Conservation (phyloP, 2,329 filamentous ascomycete species). For the Microsporum ferrugineum region DNA sequence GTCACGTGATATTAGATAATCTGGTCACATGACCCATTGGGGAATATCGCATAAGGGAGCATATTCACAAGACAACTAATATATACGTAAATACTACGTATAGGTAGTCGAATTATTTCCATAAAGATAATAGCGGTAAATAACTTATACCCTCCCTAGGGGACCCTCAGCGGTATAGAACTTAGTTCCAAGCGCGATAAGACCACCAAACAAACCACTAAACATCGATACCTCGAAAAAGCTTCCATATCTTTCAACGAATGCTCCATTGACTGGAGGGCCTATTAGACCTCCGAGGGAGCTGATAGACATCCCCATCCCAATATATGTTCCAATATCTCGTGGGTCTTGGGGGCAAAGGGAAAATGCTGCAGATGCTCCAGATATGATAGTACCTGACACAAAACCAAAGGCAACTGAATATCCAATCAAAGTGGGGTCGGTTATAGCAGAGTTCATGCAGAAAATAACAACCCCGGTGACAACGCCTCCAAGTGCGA, state of each 20-base stretch:
- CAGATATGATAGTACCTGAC: constrained; percentile 32
- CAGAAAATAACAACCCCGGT: constrained; percentile 23
- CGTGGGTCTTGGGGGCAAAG: constrained; percentile 3
- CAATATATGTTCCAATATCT: constrained; percentile 9
- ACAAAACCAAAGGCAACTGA: constrained; percentile 40
- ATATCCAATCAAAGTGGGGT: constrained; percentile 31
- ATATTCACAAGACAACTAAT: too few relatives aligned
- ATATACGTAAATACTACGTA: too few relatives aligned
- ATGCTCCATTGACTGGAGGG: constrained; percentile 37
- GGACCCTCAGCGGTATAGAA: not conserved
- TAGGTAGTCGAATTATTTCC: too few relatives aligned
- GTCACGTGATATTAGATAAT: too few relatives aligned
- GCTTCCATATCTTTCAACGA: constrained; percentile 34
- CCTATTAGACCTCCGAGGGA: constrained; percentile 39
- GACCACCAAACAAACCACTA: constrained; percentile 18
- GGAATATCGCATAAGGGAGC: too few relatives aligned
- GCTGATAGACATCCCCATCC: constrained; percentile 19
- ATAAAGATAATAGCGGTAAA: too few relatives aligned
- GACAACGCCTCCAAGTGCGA: constrained; percentile 17
- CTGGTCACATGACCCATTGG: too few relatives aligned
- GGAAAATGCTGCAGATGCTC: constrained; percentile 4
- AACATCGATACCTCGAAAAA: constrained; percentile 30
- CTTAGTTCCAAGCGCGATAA: constrained; percentile 5
- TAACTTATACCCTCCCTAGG: constrained; percentile 3
- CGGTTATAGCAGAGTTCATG: constrained; percentile 18